These are phyloP conservation scores for Lasiosphaeris hirsuta DNA, from an alignment of 495 filamentous ascomycete species.

Conservation along the genomic window DNA sequence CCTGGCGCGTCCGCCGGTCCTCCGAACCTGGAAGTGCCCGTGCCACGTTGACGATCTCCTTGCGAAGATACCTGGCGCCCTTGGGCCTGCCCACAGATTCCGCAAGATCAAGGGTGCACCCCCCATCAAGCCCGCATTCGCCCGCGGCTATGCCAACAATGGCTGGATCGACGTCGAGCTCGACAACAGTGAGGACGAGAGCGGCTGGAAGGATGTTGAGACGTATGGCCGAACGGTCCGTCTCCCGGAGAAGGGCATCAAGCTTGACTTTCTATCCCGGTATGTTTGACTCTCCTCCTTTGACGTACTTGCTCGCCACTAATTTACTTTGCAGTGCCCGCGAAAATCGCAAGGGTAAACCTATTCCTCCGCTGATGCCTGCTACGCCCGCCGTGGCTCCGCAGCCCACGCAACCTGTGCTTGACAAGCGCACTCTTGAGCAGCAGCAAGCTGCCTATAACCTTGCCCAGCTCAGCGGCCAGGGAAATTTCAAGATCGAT, in stretches of 20 bases:
- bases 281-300: slow-evolving; percentile 27
- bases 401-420: slow-evolving; percentile 1
- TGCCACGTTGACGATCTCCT: slow-evolving; percentile 68
- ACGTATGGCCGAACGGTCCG: slow-evolving; percentile 61
- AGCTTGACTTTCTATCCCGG: slow-evolving; percentile 68
- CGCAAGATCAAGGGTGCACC: slow-evolving; percentile 52
- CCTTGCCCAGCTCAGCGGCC: slow-evolving; percentile 45
- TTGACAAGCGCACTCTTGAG: slow-evolving; percentile 23
- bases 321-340: slow-evolving; percentile 26
- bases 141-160: slow-evolving; percentile 65
- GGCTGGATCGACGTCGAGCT: slow-evolving; percentile 75
- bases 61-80: slow-evolving; percentile 31
- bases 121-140: slow-evolving; percentile 44
- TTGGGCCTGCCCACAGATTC: slow-evolving; percentile 48
- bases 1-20: slow-evolving; percentile 67
- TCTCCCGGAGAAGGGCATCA: slow-evolving; percentile 69
- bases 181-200: slow-evolving; percentile 49
- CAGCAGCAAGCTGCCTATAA: slow-evolving; percentile 56
- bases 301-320: slow-evolving; percentile 7
- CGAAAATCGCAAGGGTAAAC: slow-evolving; percentile 31
- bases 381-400: slow-evolving; percentile 6
- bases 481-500: slow-evolving; percentile 28
- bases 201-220: slow-evolving; percentile 38
- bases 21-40: slow-evolving; percentile 82
- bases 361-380: slow-evolving; percentile 18